Conservation (phyloP, 1,284 basidiomycete species). For the Quambalaria eucalypti region DNA sequence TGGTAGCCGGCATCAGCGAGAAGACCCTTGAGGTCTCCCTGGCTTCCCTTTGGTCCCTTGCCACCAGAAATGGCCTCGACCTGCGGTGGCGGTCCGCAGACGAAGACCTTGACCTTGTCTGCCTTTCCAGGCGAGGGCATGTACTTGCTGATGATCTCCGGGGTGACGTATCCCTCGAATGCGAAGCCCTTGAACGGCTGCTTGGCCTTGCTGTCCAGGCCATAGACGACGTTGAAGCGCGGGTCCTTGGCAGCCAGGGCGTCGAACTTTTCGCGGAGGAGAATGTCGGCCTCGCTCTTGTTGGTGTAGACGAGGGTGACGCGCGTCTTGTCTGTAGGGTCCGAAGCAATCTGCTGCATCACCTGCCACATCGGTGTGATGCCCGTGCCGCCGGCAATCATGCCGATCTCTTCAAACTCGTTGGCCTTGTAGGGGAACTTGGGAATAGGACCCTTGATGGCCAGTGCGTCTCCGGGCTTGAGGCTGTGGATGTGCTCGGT, state of each 20-base stretch:
- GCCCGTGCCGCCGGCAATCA: slow-evolving; percentile 82
- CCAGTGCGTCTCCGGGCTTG: slow-evolving; percentile 70
- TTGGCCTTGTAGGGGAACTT: slow-evolving; percentile 46
- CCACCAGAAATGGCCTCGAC: slow-evolving; percentile 39
- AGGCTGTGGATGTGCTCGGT: slow-evolving; percentile 50
- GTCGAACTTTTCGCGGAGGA: slow-evolving; percentile 74
- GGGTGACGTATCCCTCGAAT: slow-evolving; percentile 54
- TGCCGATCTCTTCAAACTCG: slow-evolving; percentile 61
- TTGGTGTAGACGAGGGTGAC: slow-evolving; percentile 88
- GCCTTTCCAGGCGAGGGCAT: slow-evolving; percentile 61
- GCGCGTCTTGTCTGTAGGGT: slow-evolving; percentile 80
- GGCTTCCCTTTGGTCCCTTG: slow-evolving; percentile 40
- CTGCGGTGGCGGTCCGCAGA: slow-evolving; percentile 59
- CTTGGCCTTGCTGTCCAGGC: slow-evolving; percentile 79
- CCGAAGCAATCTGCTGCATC: slow-evolving; percentile 45
- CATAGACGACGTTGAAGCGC: slow-evolving; percentile 71
- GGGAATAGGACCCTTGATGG: slow-evolving; percentile 62
- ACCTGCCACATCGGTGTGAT: slow-evolving; percentile 51
- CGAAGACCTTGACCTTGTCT: slow-evolving; percentile 76
- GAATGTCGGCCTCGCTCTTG: slow-evolving; percentile 79
- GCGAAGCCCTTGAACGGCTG: slow-evolving; percentile 58
- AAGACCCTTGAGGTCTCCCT: slow-evolving; percentile 41
- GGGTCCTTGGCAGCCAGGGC: slow-evolving; percentile 35
- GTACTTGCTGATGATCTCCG: slow-evolving; percentile 64
- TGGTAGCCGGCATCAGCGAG: slow-evolving; percentile 40